phyloP scores from a whole-genome alignment of 2,329 filamentous ascomycete species.

The Epichloe uncinata region DNA sequence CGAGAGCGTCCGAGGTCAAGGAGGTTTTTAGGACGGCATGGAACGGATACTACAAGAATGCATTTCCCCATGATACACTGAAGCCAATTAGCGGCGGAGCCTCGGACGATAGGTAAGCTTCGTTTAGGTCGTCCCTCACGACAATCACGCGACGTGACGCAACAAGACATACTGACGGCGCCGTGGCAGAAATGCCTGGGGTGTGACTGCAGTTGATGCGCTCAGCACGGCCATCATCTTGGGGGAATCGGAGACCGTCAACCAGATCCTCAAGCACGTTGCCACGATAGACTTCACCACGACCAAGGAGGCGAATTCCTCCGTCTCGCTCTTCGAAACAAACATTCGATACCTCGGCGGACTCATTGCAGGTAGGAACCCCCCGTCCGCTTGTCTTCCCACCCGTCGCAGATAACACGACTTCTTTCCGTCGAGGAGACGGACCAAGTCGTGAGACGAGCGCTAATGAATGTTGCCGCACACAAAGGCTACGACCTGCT shows the following conservation, averaged over 20 bases:
- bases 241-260: constrained; percentile 53
- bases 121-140: neutral
- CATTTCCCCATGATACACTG: constrained; percentile 66
- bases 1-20: constrained; percentile 31
- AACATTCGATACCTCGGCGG: constrained; percentile 82
- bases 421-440: too few species aligned
- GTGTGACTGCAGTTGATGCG: constrained; percentile 68
- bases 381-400: neutral
- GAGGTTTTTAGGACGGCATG: constrained; percentile 57
- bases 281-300: constrained; percentile 56
- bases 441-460: neutral
- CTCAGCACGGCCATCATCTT: constrained; percentile 70
- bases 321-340: constrained; percentile 74
- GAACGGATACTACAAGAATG: constrained; percentile 59
- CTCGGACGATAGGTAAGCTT: constrained; percentile 52
- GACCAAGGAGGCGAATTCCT: constrained; percentile 28
- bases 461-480: too few species aligned
- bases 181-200: constrained; percentile 60
- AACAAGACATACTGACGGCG: neutral
- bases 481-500: constrained; percentile 53
- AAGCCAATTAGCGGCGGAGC: constrained; percentile 50
- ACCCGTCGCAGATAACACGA: too few species aligned
- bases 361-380: constrained; percentile 49
- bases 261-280: constrained; percentile 58
- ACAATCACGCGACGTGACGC: neutral